Conservation (phyloP, 2,329 filamentous ascomycete species). For the Cladosporium sp. region DNA sequence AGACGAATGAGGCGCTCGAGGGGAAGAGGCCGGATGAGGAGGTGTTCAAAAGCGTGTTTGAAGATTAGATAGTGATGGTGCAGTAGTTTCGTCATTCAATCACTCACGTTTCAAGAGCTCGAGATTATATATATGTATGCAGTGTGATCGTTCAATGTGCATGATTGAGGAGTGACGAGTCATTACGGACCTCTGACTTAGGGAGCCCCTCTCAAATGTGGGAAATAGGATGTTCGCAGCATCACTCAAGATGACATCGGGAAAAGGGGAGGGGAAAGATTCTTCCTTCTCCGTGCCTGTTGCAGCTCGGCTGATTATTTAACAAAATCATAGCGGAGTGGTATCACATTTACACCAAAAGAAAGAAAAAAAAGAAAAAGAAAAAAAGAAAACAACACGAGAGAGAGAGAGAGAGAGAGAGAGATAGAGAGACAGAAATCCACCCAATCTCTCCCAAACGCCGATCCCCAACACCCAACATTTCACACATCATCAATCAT, state of each 20-base stretch:
- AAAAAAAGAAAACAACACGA: too few relatives aligned
- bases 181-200: too few relatives aligned
- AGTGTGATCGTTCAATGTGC: too few relatives aligned
- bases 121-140: too few relatives aligned
- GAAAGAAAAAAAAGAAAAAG: not conserved
- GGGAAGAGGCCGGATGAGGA: conserved; percentile 72
- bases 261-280: not conserved
- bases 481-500: not conserved
- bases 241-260: not conserved
- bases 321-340: conserved; percentile 10
- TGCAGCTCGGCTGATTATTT: not conserved
- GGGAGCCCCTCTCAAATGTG: too few relatives aligned
- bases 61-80: not conserved
- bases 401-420: too few relatives aligned
- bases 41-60: conserved; percentile 86
- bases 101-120: too few relatives aligned
- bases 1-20: conserved; percentile 77
- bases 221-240: too few relatives aligned
- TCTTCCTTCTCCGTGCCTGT: not conserved
- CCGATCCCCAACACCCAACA: not conserved
- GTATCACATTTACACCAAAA: not conserved
- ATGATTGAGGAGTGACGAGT: too few relatives aligned
- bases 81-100: too few relatives aligned
- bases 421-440: too few relatives aligned
- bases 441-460: not conserved